Conservation (phyloP, 2,329 filamentous ascomycete species). For the Anthostomella pinea region DNA sequence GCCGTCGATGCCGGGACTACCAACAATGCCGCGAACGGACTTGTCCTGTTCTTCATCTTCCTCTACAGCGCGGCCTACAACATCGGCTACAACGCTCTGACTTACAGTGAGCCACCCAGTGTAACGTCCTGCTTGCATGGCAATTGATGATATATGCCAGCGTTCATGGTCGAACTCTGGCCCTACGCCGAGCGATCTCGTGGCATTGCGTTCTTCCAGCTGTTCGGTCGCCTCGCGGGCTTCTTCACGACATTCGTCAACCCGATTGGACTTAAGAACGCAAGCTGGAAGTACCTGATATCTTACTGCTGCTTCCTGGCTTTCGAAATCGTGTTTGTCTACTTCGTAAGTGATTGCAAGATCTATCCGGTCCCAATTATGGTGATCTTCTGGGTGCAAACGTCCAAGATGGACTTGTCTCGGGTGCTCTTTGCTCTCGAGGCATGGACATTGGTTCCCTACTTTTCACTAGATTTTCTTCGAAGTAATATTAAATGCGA, state of each 20-base stretch:
- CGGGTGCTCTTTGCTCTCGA: too few species aligned
- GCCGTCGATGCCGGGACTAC: slow-evolving; percentile 24
- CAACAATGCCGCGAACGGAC: slow-evolving; percentile 26
- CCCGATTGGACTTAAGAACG: slow-evolving; percentile 39
- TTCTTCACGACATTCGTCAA: slow-evolving; percentile 46
- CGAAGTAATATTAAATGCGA: too few species aligned
- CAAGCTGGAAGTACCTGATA: slow-evolving; percentile 42
- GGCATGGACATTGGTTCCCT: too few species aligned
- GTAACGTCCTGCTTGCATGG: slow-evolving; percentile 7
- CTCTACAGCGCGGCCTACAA: slow-evolving; percentile 60
- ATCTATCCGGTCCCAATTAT: too few species aligned
- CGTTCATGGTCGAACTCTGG: slow-evolving; percentile 57
- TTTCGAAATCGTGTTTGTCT: slow-evolving; percentile 55
- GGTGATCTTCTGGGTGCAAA: too few species aligned
- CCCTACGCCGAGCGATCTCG: slow-evolving; percentile 55
- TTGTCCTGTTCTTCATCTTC: slow-evolving; percentile 57
- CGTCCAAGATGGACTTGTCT: too few species aligned
- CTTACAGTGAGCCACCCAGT: slow-evolving; percentile 60
- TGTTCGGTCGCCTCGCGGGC: slow-evolving; percentile 44
- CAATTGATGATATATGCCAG: slow-evolving; percentile 17
- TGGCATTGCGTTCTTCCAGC: slow-evolving; percentile 56
- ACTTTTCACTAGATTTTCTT: too few species aligned
- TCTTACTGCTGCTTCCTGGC: slow-evolving; percentile 43
- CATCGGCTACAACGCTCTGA: slow-evolving; percentile 64
- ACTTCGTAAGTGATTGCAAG: too few species aligned